These are phyloP conservation scores for Sistotremastrum niveocremeum DNA, from an alignment of 768 basidiomycete species.

Conservation along the genomic window DNA sequence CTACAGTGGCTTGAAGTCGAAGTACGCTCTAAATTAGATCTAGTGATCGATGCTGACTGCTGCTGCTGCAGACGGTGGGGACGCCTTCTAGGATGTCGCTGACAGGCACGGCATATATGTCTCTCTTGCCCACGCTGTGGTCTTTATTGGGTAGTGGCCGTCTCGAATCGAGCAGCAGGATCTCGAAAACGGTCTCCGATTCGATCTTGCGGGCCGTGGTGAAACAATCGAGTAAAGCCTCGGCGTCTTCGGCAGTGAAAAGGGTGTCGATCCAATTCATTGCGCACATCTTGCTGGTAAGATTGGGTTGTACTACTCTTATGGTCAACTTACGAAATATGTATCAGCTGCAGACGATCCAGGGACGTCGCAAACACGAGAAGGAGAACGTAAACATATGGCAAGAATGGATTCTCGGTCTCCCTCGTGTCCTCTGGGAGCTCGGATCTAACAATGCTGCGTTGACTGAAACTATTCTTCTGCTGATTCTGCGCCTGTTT, in stretches of 20 bases:
- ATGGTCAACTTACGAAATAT: background rate
- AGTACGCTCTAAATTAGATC: constrained; percentile 10
- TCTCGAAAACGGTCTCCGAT: constrained; percentile 8
- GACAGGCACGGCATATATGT: constrained; percentile 41
- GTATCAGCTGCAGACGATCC: background rate
- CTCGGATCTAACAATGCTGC: constrained; percentile 41
- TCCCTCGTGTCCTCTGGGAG: constrained; percentile 84
- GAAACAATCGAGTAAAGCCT: constrained; percentile 47
- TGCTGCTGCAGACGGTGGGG: constrained; percentile 14
- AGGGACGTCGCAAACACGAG: background rate
- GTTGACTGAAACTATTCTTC: constrained; percentile 48
- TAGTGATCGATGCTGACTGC: constrained; percentile 15
- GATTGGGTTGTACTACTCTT: constrained; percentile 9
- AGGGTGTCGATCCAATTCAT: constrained; percentile 62
- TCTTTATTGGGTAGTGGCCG: constrained; percentile 29
- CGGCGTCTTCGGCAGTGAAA: constrained; percentile 53
- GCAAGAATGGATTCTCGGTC: constrained; percentile 55
- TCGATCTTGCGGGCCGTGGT: constrained; percentile 42
- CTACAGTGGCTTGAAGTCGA: constrained; percentile 42
- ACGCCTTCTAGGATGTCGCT: constrained; percentile 19
- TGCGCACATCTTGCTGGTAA: constrained; percentile 53
- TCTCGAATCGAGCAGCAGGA: constrained; percentile 26
- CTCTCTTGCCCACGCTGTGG: constrained; percentile 71
- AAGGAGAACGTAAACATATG: background rate
- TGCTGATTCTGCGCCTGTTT: constrained; percentile 45